phyloP scores from a whole-genome alignment of 805 yeast species.

The Ogataea glucozyma region DNA sequence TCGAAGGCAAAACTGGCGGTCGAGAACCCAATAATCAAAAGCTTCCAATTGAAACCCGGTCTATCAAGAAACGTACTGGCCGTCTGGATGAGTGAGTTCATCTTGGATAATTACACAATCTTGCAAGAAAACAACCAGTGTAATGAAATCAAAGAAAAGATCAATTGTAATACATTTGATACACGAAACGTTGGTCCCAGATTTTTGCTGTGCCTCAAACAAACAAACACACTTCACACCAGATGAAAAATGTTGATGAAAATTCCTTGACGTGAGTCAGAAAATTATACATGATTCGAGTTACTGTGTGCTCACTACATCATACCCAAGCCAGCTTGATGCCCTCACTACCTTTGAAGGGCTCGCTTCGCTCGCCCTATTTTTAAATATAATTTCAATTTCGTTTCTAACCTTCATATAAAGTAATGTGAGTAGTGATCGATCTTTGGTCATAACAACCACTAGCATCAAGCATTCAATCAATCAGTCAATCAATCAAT shows the following conservation, averaged over 20 bases:
- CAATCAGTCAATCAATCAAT: slow-evolving; percentile 5
- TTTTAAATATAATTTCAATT: slow-evolving; percentile 9
- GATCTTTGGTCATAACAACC: slow-evolving; percentile 7
- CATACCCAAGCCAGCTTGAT: no score
- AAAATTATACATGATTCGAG: not conserved
- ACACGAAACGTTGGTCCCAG: no score
- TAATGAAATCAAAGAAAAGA: no score
- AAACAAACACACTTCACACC: not conserved
- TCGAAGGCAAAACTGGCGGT: slow-evolving; percentile 76
- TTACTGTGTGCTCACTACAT: not conserved
- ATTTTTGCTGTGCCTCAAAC: no score
- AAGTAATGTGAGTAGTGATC: slow-evolving; percentile 8
- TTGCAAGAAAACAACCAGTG: not conserved
- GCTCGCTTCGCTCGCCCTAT: no score
- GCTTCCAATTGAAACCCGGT: slow-evolving; percentile 79
- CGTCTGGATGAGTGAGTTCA: slow-evolving; percentile 34
- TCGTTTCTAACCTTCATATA: slow-evolving; percentile 17
- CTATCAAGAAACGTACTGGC: slow-evolving; percentile 58
- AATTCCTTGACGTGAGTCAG: no score
- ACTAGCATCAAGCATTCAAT: slow-evolving; percentile 11
- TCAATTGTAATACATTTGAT: no score
- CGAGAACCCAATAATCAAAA: slow-evolving; percentile 70
- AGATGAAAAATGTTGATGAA: no score
- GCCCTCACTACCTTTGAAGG: no score
- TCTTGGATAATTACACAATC: slow-evolving; percentile 1